Evolutionary conservation across 2,329 filamentous ascomycete species (phyloP).

Genomic region (Cercospora beticola): DNA sequence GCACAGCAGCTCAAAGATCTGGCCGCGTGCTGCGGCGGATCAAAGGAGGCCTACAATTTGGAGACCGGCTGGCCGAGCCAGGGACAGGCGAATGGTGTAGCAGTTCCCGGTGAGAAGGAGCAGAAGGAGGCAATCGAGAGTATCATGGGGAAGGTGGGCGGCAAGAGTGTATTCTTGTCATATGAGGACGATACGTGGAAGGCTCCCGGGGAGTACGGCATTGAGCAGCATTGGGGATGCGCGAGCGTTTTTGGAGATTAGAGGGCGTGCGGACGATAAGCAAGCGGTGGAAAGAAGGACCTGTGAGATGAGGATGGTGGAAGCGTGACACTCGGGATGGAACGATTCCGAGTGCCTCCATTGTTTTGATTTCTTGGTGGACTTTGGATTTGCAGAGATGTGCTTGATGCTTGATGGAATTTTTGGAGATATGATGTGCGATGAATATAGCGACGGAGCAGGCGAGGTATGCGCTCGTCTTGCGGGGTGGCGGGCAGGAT

Average conservation of each 20-base stretch:
- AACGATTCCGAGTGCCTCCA: neutral
- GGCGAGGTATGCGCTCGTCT: neutral
- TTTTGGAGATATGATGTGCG: neutral
- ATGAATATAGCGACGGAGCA: neutral
- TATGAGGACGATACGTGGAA: constrained; percentile 83
- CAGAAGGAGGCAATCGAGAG: constrained; percentile 71
- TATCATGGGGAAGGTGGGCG: constrained; percentile 66
- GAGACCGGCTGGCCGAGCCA: constrained; percentile 86
- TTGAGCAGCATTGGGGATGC: constrained; percentile 81
- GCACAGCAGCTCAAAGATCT: constrained; percentile 70
- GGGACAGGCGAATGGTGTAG: constrained; percentile 69
- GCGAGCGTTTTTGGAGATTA: constrained; percentile 34
- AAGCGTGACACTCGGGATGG: neutral
- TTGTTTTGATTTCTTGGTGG: neutral
- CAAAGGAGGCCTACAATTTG: constrained; percentile 72
- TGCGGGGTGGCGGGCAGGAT: neutral
- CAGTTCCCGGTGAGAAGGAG: constrained; percentile 64
- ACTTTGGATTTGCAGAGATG: neutral
- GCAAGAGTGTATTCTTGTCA: constrained; percentile 76
- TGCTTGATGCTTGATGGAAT: neutral
- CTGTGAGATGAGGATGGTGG: neutral
- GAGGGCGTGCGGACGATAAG: neutral
- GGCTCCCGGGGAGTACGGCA: constrained; percentile 62
- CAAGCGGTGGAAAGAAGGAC: neutral
- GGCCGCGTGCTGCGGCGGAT: constrained; percentile 63